A percentile compares a stretch with the other conserved stretches of the same genome.
phyloP scores from a whole-genome alignment of 345 rosid species.

The Camelina hispida region DNA sequence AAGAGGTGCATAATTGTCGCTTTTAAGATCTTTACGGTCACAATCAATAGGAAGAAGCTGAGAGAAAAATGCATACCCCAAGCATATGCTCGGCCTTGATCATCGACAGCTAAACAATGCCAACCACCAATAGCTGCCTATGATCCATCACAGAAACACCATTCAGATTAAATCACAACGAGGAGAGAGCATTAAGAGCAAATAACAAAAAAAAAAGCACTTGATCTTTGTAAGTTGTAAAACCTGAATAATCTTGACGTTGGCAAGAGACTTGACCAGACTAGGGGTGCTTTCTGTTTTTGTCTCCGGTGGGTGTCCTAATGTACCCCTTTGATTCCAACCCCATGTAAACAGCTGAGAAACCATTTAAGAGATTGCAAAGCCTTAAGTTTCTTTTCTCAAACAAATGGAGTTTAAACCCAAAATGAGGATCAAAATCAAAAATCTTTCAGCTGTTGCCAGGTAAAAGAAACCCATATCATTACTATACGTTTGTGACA shows the following conservation, averaged over 20 bases:
- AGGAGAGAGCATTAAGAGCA: background rate
- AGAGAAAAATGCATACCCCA: slow-evolving; percentile 67
- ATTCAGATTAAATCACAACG: slow-evolving; percentile 2
- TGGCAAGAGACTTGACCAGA: slow-evolving; percentile 74
- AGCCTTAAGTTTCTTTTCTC: background rate
- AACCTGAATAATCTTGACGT: slow-evolving; percentile 89
- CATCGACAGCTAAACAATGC: slow-evolving; percentile 99
- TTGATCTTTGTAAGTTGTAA: background rate
- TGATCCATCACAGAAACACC: slow-evolving; percentile 31
- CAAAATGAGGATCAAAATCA: background rate
- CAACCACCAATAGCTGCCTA: slow-evolving; percentile 99
- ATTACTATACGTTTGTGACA: background rate
- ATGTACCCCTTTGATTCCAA: slow-evolving; percentile 99
- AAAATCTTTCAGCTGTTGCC: too few relatives aligned
- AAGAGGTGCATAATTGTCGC: background rate
- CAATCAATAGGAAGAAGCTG: background rate
- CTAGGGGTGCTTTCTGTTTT: slow-evolving; percentile 90
- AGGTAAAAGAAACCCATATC: too few relatives aligned
- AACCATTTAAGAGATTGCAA: slow-evolving; percentile 17
- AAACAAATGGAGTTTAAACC: background rate
- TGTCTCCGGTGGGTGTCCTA: slow-evolving; percentile 91
- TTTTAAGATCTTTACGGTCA: slow-evolving; percentile 10
- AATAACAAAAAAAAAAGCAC: background rate
- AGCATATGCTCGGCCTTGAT: slow-evolving; percentile 95
- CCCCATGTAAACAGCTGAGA: slow-evolving; percentile 98